phyloP scores from a whole-genome alignment of 148 eudicot species.

The Cornus suecica region DNA sequence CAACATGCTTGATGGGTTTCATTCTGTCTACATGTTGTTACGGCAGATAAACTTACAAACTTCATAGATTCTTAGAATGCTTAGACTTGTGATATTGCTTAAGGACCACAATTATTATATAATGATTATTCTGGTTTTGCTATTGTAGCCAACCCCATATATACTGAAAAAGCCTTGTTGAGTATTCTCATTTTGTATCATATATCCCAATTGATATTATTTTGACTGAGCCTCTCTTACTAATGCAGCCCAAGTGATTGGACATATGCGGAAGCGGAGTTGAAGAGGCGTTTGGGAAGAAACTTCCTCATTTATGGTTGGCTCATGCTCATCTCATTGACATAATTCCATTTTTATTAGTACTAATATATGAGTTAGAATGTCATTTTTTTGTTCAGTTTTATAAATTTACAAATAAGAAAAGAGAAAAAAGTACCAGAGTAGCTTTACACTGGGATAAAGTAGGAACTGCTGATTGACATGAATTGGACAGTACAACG shows the following conservation, averaged over 20 bases:
- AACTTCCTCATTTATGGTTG: conserved; percentile 85
- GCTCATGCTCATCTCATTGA: conserved; percentile 24
- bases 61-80: not conserved
- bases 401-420: not conserved
- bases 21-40: not conserved
- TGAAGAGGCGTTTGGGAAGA: conserved; percentile 84
- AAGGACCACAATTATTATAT: not conserved
- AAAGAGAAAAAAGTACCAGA: not conserved
- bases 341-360: not conserved
- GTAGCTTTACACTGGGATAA: not conserved
- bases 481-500: not conserved
- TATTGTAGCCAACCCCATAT: not conserved
- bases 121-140: conserved; percentile 1
- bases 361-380: not conserved
- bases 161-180: too few relatives aligned
- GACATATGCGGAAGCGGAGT: conserved; percentile 86
- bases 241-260: conserved; percentile 97
- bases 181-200: too few relatives aligned
- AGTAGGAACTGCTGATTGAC: not conserved
- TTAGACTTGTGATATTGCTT: not conserved
- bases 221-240: conserved; percentile 18
- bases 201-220: conserved; percentile 12
- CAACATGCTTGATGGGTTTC: not conserved
- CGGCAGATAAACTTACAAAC: not conserved
- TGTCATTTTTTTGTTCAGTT: not conserved